Conservation (phyloP, 129 eudicot species). For the Smallanthus sonchifolius region DNA sequence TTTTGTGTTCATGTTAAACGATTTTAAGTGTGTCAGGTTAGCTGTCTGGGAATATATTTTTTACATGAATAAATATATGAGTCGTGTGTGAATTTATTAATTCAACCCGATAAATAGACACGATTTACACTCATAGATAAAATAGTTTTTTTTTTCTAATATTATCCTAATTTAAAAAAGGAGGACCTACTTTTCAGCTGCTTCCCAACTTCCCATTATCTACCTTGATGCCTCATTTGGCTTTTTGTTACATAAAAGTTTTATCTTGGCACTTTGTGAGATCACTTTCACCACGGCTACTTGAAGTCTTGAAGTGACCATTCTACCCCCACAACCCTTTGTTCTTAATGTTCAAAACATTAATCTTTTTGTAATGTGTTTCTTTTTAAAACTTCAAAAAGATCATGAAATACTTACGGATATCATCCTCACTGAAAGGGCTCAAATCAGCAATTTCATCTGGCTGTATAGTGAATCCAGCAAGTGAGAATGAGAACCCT, state of each 20-base stretch:
- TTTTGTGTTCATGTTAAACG: neutral
- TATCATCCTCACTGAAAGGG: slow-evolving; percentile 43
- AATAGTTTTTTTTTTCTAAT: neutral
- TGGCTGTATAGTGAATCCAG: slow-evolving; percentile 39
- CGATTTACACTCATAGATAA: neutral
- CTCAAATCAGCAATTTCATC: slow-evolving; percentile 40
- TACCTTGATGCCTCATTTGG: slow-evolving; percentile 21
- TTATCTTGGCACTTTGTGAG: slow-evolving; percentile 28
- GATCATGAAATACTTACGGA: slow-evolving; percentile 27
- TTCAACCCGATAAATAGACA: neutral
- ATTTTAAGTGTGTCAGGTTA: neutral
- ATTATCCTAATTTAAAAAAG: neutral
- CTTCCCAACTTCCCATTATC: slow-evolving; percentile 10
- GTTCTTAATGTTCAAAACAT: neutral
- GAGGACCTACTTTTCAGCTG: slow-evolving; percentile 13
- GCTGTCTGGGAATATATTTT: too few species aligned
- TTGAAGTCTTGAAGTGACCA: slow-evolving; percentile 5
- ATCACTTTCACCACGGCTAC: slow-evolving; percentile 14
- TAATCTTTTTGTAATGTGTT: neutral
- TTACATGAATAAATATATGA: too few species aligned
- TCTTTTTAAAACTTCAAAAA: neutral
- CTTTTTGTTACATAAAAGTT: slow-evolving; percentile 30
- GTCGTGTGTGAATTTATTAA: neutral
- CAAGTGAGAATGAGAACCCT: slow-evolving; percentile 45
- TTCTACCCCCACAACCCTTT: slow-evolving; percentile 9